phyloP scores from a whole-genome alignment of 495 filamentous ascomycete species.

The Zalerion maritima region DNA sequence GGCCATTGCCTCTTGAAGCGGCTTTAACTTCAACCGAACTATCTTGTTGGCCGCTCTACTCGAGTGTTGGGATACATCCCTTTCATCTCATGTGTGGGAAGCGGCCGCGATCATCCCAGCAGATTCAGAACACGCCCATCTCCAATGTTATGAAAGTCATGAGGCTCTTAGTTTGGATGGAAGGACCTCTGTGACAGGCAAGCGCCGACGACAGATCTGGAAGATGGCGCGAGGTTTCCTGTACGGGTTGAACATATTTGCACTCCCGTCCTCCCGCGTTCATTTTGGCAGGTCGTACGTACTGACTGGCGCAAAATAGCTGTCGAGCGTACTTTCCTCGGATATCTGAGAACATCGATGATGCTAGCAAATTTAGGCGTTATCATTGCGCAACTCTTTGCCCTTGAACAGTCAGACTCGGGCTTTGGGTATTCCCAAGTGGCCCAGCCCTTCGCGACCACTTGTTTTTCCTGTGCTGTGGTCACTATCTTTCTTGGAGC shows the following conservation, averaged over 20 bases:
- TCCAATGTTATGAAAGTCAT: too few relatives aligned
- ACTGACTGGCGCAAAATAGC: slow-evolving; percentile 29
- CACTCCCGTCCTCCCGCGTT: not conserved
- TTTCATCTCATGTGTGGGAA: too few relatives aligned
- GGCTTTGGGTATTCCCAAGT: slow-evolving; percentile 46
- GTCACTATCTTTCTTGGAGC: slow-evolving; percentile 41
- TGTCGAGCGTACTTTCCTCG: slow-evolving; percentile 65
- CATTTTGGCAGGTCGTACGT: slow-evolving; percentile 6
- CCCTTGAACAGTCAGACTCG: slow-evolving; percentile 21
- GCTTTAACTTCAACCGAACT: too few relatives aligned
- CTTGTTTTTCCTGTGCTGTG: slow-evolving; percentile 45
- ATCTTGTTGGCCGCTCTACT: too few relatives aligned
- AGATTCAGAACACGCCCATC: too few relatives aligned
- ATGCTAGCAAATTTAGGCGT: slow-evolving; percentile 53
- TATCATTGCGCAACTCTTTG: slow-evolving; percentile 53
- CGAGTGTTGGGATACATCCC: too few relatives aligned
- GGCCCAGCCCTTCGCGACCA: slow-evolving; percentile 47
- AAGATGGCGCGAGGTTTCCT: too few relatives aligned
- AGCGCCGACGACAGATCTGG: too few relatives aligned
- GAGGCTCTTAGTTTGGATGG: too few relatives aligned
- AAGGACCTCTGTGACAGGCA: too few relatives aligned
- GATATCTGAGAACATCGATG: slow-evolving; percentile 60
- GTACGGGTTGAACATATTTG: not conserved
- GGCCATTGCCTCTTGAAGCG: too few relatives aligned
- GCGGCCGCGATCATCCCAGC: too few relatives aligned